Evolutionary conservation across 192 early-diverging fungal species (phyloP).

Genomic region (Gaertneriomyces sp.): DNA sequence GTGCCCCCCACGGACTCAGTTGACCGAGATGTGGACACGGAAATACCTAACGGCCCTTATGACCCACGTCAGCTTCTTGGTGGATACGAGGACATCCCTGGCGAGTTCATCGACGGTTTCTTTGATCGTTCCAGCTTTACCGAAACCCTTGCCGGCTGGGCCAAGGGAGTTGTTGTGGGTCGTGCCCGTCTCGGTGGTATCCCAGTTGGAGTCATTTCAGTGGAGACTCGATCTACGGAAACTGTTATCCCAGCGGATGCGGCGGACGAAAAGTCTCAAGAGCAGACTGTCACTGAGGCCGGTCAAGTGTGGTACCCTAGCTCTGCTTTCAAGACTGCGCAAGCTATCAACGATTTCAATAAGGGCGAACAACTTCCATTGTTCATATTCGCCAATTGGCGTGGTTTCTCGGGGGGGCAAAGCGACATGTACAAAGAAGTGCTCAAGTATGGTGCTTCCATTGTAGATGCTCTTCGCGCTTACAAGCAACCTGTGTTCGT

Average conservation of each 20-base stretch:
- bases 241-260: slow-evolving; percentile 91
- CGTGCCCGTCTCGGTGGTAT: slow-evolving; percentile 94
- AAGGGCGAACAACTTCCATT: slow-evolving; percentile 96
- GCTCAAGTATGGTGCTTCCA: slow-evolving; percentile 94
- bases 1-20: slow-evolving; percentile 61
- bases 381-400: slow-evolving; percentile 99
- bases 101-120: slow-evolving; percentile 79
- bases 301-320: slow-evolving; percentile 98
- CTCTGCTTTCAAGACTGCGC: slow-evolving; percentile 98
- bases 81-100: slow-evolving; percentile 65
- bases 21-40: slow-evolving; percentile 78
- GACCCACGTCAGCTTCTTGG: slow-evolving; percentile 89
- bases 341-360: slow-evolving; percentile 98
- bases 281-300: slow-evolving; percentile 86
- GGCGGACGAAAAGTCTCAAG: slow-evolving; percentile 81
- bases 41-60: slow-evolving; percentile 75
- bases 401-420: slow-evolving; percentile 98
- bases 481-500: slow-evolving; percentile 98
- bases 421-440: slow-evolving; percentile 98
- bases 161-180: slow-evolving; percentile 92
- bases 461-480: slow-evolving; percentile 92
- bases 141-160: slow-evolving; percentile 96
- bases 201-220: slow-evolving; percentile 93
- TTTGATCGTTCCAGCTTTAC: slow-evolving; percentile 96
- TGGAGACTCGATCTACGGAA: slow-evolving; percentile 93